Conservation (phyloP, 176 grass and related monocot species). For the Cocos nucifera region DNA sequence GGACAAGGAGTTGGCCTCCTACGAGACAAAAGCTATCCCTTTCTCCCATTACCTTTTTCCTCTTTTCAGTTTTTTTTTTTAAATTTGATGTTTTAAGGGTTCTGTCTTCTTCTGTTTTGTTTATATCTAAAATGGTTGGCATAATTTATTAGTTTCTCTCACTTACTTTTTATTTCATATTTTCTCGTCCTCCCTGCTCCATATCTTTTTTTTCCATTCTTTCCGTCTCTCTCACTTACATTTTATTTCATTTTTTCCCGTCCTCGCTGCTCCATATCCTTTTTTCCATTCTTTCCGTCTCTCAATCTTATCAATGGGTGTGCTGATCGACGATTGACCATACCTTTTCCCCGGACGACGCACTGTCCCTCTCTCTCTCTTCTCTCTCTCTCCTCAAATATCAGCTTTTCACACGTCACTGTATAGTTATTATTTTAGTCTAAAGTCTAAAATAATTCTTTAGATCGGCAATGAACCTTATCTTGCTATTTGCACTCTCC, state of each 20-base stretch:
- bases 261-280: conserved; percentile 6
- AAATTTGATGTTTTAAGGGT: too few species aligned
- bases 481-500: too few species aligned
- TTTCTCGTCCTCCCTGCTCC: conserved; percentile 6
- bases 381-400: neutral
- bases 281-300: conserved; percentile 4
- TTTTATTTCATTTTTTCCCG: conserved; percentile 6
- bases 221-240: neutral
- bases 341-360: too few species aligned
- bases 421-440: conserved; percentile 1
- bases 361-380: neutral
- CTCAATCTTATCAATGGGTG: too few species aligned
- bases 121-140: conserved; percentile 11
- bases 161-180: conserved; percentile 23
- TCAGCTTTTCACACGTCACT: conserved; percentile 14
- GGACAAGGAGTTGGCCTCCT: too few species aligned
- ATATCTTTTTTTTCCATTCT: conserved; percentile 2
- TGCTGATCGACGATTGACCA: too few species aligned
- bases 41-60: too few species aligned
- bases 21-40: too few species aligned
- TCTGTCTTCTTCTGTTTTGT: neutral
- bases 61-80: too few species aligned
- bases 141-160: conserved; percentile 24
- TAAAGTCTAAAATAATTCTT: neutral
- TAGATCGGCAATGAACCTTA: neutral